Evolutionary conservation across 805 yeast genomes (phyloP).

Genomic region (Novakomyces olei): DNA sequence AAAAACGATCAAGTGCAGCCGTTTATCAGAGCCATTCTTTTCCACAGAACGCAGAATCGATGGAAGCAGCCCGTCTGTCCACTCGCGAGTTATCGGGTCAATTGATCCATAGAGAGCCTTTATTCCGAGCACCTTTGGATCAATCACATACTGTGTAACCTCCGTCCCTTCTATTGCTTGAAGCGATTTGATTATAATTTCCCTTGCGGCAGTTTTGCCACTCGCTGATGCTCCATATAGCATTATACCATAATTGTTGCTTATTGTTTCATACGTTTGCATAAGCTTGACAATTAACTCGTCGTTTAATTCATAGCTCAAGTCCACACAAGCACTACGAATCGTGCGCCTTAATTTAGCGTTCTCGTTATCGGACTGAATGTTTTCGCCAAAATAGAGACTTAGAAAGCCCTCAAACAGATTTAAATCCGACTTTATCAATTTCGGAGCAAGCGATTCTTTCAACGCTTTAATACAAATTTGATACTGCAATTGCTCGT

Average conservation of each 20-base stretch:
- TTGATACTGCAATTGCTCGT: too few species aligned
- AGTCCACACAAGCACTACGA: too few species aligned
- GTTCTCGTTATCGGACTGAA: too few species aligned
- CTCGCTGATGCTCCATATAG: conserved; percentile 53
- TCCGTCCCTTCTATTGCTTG: conserved; percentile 18
- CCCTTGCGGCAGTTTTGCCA: conserved; percentile 46
- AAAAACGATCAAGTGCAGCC: conserved; percentile 53
- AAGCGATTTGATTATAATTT: conserved; percentile 26
- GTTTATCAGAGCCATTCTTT: conserved; percentile 32
- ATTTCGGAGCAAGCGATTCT: conserved; percentile 48
- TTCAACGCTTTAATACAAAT: conserved; percentile 30
- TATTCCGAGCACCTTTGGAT: conserved; percentile 56
- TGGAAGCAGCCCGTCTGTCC: conserved; percentile 78
- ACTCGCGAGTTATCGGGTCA: conserved; percentile 62
- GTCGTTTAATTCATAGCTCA: too few species aligned
- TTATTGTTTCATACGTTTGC: conserved; percentile 41
- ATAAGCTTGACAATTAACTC: conserved; percentile 22
- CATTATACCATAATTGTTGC: conserved; percentile 56
- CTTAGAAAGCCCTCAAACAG: background rate
- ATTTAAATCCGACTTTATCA: conserved; percentile 14
- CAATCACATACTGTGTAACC: conserved; percentile 28
- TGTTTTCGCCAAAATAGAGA: too few species aligned
- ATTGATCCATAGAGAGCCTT: conserved; percentile 43
- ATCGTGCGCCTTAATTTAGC: too few species aligned
- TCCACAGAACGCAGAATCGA: conserved; percentile 39